Conservation (phyloP, 345 rosid species). For the rapeseed (Brassica napus) region Da-Ae NC_063442.1:15335001-15335500, state of each 20-base stretch:
- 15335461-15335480: background rate
- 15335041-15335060: conserved; percentile 43
- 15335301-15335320: background rate
- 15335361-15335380: background rate
- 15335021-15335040: conserved; percentile 27
- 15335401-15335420: background rate
- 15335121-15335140: background rate
- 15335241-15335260: conserved; percentile 44
- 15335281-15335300: background rate
- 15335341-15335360: background rate
- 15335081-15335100: conserved; percentile 51
- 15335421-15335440: background rate
- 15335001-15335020: conserved; percentile 10
- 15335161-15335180: background rate
- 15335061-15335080: conserved; percentile 46
- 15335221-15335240: conserved; percentile 25
- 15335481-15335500: background rate
- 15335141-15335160: background rate
- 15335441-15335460: background rate
- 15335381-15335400: background rate
- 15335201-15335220: conserved; percentile 55
- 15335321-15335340: background rate
- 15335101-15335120: conserved; percentile 45
- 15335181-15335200: conserved; percentile 47
- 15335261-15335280: conserved; percentile 35